Evolutionary conservation across 1,284 basidiomycete genomes (phyloP).

Genomic region (Papiliotrema flavescens): DNA sequence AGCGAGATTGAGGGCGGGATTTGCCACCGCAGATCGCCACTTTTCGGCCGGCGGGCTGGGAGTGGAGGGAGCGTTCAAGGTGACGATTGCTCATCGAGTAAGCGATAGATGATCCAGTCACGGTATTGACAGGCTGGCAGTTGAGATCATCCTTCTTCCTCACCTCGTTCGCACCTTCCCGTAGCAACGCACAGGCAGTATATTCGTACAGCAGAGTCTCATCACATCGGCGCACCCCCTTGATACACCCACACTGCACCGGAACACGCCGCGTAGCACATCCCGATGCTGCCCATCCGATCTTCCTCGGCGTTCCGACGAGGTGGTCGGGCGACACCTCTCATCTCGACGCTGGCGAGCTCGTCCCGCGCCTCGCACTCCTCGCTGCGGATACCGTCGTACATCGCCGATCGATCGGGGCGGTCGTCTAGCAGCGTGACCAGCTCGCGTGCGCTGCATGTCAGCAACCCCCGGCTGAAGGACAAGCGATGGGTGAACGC

Average conservation of each 20-base stretch:
- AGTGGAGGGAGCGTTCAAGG: no score
- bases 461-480: constrained; percentile 22
- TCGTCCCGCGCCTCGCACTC: constrained; percentile 3
- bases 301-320: constrained; percentile 9
- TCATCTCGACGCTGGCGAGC: not conserved
- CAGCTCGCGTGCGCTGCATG: constrained; percentile 16
- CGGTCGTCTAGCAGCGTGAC: not conserved
- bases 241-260: not conserved
- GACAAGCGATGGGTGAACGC: constrained; percentile 46
- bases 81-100: no score
- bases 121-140: no score
- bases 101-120: no score
- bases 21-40: no score
- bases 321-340: constrained; percentile 11
- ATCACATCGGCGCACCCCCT: no score
- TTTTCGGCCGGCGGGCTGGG: no score
- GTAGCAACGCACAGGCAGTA: no score
- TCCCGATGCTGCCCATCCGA: constrained; percentile 13
- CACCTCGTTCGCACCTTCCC: no score
- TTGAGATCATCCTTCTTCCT: no score
- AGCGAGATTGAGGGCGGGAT: no score
- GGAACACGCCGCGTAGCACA: not conserved
- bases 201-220: no score
- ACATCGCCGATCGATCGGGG: constrained; percentile 13
- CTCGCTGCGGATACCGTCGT: constrained; percentile 6